Base-by-base conservation (phyloP, 2,329 filamentous ascomycete species). In the Dothideomycetidae sp. region DNA sequence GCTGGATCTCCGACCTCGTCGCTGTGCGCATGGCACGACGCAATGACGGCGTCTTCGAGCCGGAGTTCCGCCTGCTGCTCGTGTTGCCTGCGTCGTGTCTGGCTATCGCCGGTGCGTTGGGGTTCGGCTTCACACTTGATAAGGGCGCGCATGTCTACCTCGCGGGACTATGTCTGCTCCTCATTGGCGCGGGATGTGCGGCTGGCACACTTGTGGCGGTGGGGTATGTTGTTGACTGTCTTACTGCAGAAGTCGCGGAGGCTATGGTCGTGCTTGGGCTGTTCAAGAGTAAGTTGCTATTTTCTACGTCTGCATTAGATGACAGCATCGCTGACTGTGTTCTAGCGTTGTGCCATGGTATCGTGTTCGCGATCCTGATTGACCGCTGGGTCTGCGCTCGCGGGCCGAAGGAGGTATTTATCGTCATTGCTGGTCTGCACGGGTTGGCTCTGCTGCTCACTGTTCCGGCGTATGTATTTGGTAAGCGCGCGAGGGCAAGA, bases 231-330 rank as follows among this genome's bases (percentile, higher is more conserved):
- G 93, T 93, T 54, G 75, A 81, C 47, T 86, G 86, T 54, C 69
- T 93, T 4, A 93, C 92, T 56, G 83, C 86, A 55, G 72, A 84
- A 31, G 49, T 93, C 47, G 93, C 83, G 0, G 75, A 79, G 31
- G 82, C 88, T 46, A 62, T 78, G 41, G 71, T 66, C 55, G 66
- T 58, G 13, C 85, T 94, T 64, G 84, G 28, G 15, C 29, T 38
- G 9, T 11, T 38, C 12, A 32, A 15, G 15, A 16, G 36, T 33
- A 33, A 32, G 36, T 33, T 14, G 11, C 23, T 18, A 2, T 7
- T 19, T n/a, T 1, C 9, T 1, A 10, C 5, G 13, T 7, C 3
- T 5, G 5, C 3, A 12, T 13, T 7, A 4, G 4, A 28, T 5
- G 17, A 29, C 33, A 38, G 33, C 11, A 4, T 14, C 3, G 5